A percentile compares a stretch with the other conserved stretches of the same genome.
Conservation (phyloP, 306 rosid genomes). For the Cucurbita maxima region DNA sequence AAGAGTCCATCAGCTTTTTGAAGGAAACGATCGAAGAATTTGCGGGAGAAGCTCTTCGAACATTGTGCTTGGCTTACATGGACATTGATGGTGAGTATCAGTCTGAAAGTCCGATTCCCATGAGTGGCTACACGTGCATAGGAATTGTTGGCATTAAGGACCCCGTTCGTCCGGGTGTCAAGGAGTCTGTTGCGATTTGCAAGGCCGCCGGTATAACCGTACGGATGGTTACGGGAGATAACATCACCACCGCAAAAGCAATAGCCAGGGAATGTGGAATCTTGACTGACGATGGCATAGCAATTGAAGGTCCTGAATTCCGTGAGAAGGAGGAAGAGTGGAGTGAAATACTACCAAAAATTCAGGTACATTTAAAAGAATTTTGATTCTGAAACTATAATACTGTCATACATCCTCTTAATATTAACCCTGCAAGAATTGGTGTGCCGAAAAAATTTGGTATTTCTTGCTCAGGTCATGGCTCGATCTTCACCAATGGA, state of each 20-base stretch:
- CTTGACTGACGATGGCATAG: constrained; percentile 62
- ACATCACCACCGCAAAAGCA: constrained; percentile 92
- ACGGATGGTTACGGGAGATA: constrained; percentile 96
- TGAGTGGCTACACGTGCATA: constrained; percentile 60
- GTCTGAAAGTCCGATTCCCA: constrained; percentile 42
- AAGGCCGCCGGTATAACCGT: constrained; percentile 86
- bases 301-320: constrained; percentile 91
- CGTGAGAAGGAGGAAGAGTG: constrained; percentile 68
- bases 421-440: constrained; percentile 3
- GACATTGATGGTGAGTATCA: constrained; percentile 39
- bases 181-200: constrained; percentile 83
- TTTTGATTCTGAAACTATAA: neutral
- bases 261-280: constrained; percentile 98
- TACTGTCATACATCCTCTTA: neutral
- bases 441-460: constrained; percentile 1
- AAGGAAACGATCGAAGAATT: constrained; percentile 51
- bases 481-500: constrained; percentile 97
- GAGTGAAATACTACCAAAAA: constrained; percentile 49
- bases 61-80: constrained; percentile 80
- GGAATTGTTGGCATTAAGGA: constrained; percentile 97
- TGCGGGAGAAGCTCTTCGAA: constrained; percentile 86
- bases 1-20: constrained; percentile 32
- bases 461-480: constrained; percentile 53
- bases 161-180: constrained; percentile 95
- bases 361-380: constrained; percentile 41